phyloP scores from a whole-genome alignment of 768 basidiomycete genomes.

The Lyophyllum decastes region DNA sequence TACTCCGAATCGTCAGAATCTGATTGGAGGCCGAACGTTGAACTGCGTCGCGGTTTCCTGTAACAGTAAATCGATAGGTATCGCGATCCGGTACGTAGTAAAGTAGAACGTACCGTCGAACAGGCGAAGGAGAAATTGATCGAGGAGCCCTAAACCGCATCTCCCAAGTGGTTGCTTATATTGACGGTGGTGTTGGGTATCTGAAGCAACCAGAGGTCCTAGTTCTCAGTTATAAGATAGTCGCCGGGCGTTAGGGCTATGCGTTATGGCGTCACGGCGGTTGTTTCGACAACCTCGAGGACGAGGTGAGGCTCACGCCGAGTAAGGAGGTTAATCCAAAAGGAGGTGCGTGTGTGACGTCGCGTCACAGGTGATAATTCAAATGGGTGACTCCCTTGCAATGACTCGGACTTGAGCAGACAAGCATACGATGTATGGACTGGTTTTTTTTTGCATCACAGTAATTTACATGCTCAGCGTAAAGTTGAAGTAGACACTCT shows the following conservation, averaged over 20 bases:
- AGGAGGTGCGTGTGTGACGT: background rate
- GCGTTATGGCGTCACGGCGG: background rate
- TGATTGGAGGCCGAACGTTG: slow-evolving; percentile 56
- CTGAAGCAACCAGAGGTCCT: background rate
- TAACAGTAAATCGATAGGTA: background rate
- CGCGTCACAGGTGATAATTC: background rate
- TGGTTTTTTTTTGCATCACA: no score
- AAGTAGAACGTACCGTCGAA: slow-evolving; percentile 10
- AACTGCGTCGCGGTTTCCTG: slow-evolving; percentile 36
- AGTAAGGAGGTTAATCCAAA: background rate
- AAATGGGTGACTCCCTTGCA: no score
- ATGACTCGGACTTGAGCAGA: no score
- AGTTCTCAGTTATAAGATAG: background rate
- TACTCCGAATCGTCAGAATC: slow-evolving; percentile 43
- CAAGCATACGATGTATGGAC: no score
- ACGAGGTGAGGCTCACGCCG: background rate
- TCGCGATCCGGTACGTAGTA: background rate
- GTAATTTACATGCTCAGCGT: no score
- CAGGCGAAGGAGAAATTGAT: slow-evolving; percentile 16
- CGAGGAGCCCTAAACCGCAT: slow-evolving; percentile 56
- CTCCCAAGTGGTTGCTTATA: background rate
- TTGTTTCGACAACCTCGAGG: background rate
- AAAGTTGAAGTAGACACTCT: no score
- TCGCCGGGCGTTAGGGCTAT: background rate
- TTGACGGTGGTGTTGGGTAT: background rate